A percentile compares a stretch with the other conserved stretches of the same genome.
phyloP scores from a whole-genome alignment of 1,139 yeast genomes.

The Lizanozyma gosingica region DNA sequence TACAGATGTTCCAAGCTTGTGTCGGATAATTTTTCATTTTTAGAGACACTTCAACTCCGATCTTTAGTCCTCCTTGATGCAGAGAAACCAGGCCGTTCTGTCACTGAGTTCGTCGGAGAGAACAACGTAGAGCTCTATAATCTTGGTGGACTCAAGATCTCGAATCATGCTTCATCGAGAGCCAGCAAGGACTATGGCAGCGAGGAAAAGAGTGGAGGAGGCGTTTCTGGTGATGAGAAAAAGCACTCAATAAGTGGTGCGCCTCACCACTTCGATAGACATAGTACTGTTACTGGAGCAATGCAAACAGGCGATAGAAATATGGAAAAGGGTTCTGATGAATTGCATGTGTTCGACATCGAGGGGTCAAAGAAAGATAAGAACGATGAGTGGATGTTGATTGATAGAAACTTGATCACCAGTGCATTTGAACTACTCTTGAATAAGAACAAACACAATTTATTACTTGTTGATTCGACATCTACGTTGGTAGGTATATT shows the following conservation, averaged over 20 bases:
- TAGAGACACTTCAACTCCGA: conserved; percentile 52
- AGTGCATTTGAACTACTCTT: conserved; percentile 53
- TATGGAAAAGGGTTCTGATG: neutral
- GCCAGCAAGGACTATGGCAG: neutral
- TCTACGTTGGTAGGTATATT: conserved; percentile 74
- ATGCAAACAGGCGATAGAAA: neutral
- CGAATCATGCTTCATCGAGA: neutral
- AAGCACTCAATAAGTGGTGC: neutral
- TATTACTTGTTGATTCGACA: conserved; percentile 70
- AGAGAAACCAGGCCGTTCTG: conserved; percentile 56
- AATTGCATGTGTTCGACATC: conserved; percentile 3
- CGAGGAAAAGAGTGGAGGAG: neutral
- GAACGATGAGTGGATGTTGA: conserved; percentile 64
- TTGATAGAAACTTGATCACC: conserved; percentile 48
- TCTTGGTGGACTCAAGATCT: conserved; percentile 17
- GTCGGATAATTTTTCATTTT: conserved; percentile 52
- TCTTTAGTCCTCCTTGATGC: conserved; percentile 59
- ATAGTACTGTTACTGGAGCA: neutral
- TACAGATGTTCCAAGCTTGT: conserved; percentile 50
- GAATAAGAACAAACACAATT: conserved; percentile 57
- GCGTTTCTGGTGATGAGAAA: too few species aligned
- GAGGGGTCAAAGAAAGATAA: conserved; percentile 12
- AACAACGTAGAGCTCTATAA: conserved; percentile 37
- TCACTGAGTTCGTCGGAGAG: conserved; percentile 36
- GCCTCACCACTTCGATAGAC: neutral